Percentiles rank a stretch among this genome's conserved stretches.
phyloP scores from a whole-genome alignment of 352 stramenopile species.

The Globisporangium ultimum region DNA sequence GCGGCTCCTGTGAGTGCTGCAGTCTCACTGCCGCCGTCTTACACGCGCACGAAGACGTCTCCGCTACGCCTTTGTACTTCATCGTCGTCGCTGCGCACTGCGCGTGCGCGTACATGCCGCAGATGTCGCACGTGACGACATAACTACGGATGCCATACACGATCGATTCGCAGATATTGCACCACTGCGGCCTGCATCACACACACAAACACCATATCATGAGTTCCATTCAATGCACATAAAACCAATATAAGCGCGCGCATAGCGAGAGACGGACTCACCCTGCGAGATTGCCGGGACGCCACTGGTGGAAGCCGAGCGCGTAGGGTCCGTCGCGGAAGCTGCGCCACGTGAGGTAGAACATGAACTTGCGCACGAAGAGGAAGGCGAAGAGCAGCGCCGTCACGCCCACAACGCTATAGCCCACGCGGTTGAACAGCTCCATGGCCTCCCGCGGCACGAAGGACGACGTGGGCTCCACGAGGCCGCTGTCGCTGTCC shows the following conservation, averaged over 20 bases:
- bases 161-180: slow-evolving; percentile 75
- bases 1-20: slow-evolving; percentile 16
- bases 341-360: slow-evolving; percentile 79
- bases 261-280: slow-evolving; percentile 7
- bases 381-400: slow-evolving; percentile 51
- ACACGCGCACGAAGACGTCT: slow-evolving; percentile 11
- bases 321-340: slow-evolving; percentile 76
- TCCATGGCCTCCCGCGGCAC: slow-evolving; percentile 45
- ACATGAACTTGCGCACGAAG: slow-evolving; percentile 63
- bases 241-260: no score
- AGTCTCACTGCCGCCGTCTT: slow-evolving; percentile 12
- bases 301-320: slow-evolving; percentile 72
- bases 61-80: slow-evolving; percentile 31
- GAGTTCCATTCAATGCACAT: no score
- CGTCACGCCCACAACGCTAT: slow-evolving; percentile 44
- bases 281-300: slow-evolving; percentile 68
- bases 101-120: slow-evolving; percentile 78
- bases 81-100: slow-evolving; percentile 61
- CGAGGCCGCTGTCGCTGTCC: slow-evolving; percentile 16
- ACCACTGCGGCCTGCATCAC: slow-evolving; percentile 59
- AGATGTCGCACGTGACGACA: slow-evolving; percentile 83
- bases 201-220: background rate
- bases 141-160: slow-evolving; percentile 86
- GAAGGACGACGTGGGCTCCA: slow-evolving; percentile 48
- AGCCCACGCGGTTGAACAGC: slow-evolving; percentile 58